A percentile compares a stretch with the other conserved stretches of the same genome.
Conservation (phyloP, 768 basidiomycete genomes). For the Boletus eberwhitei region DNA sequence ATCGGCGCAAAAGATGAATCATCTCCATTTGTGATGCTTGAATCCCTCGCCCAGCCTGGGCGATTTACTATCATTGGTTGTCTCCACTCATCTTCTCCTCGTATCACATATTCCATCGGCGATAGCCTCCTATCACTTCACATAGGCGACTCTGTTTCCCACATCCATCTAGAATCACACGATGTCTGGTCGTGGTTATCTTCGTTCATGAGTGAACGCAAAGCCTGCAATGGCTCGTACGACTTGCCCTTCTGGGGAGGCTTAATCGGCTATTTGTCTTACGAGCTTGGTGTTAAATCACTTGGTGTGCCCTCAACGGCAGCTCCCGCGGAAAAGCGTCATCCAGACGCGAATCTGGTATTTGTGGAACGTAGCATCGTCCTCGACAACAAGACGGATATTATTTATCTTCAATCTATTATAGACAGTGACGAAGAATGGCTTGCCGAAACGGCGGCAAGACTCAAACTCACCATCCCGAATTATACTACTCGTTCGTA, state of each 20-base stretch:
- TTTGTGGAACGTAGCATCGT: conserved; percentile 80
- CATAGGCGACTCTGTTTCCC: conserved; percentile 32
- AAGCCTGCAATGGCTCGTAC: conserved; percentile 44
- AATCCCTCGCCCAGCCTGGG: conserved; percentile 75
- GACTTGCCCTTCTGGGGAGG: conserved; percentile 84
- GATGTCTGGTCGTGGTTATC: conserved; percentile 77
- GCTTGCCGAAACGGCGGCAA: conserved; percentile 44
- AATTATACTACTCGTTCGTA: conserved; percentile 10
- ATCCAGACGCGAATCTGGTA: conserved; percentile 72
- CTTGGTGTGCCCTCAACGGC: conserved; percentile 44
- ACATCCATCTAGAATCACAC: conserved; percentile 43
- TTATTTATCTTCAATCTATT: conserved; percentile 63
- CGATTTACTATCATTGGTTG: conserved; percentile 70
- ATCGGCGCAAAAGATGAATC: conserved; percentile 57
- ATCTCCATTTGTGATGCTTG: conserved; percentile 66
- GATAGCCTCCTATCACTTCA: conserved; percentile 47
- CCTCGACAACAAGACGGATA: conserved; percentile 50
- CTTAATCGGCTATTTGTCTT: conserved; percentile 72
- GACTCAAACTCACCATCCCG: conserved; percentile 13
- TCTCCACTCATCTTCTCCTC: conserved; percentile 49
- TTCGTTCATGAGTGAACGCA: conserved; percentile 57
- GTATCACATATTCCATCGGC: conserved; percentile 55
- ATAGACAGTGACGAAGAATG: conserved; percentile 56
- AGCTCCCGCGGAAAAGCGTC: conserved; percentile 30
- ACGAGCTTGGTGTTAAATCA: conserved; percentile 68